These are phyloP conservation scores for Myxozyma nipponensis DNA, from an alignment of 805 yeast species.

Conservation along the genomic window DNA sequence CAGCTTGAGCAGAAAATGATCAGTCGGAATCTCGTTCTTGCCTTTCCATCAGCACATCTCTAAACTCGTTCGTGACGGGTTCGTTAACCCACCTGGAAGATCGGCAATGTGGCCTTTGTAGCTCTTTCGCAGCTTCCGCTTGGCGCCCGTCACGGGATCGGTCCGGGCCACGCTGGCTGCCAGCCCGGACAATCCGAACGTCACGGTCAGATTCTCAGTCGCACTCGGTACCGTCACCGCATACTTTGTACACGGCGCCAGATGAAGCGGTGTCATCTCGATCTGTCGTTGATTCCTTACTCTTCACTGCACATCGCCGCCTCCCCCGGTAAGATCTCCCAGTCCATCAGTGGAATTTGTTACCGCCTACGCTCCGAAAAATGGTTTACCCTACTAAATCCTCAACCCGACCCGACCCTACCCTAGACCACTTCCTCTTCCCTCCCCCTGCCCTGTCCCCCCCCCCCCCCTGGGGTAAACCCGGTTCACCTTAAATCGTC, in stretches of 20 bases:
- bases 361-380: too few relatives aligned
- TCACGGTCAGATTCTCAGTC: constrained; percentile 59
- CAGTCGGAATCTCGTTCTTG: constrained; percentile 41
- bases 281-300: neutral
- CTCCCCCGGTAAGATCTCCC: neutral
- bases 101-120: constrained; percentile 90
- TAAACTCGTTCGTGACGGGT: neutral
- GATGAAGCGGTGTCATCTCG: constrained; percentile 23
- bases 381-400: too few relatives aligned
- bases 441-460: too few relatives aligned
- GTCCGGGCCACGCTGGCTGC: constrained; percentile 81
- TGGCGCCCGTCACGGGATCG: constrained; percentile 84
- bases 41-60: constrained; percentile 30
- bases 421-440: too few relatives aligned
- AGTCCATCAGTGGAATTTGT: too few relatives aligned
- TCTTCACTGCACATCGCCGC: neutral
- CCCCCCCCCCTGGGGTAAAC: too few relatives aligned
- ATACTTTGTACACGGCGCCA: constrained; percentile 16
- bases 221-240: constrained; percentile 46
- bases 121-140: constrained; percentile 88
- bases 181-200: constrained; percentile 63
- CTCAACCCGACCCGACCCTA: too few relatives aligned
- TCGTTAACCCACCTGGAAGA: constrained; percentile 53
- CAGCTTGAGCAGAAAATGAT: constrained; percentile 27
- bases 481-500: too few relatives aligned